These are phyloP conservation scores for Gomphus bonarii DNA, from an alignment of 1,284 basidiomycete species.

Conservation along the genomic window DNA sequence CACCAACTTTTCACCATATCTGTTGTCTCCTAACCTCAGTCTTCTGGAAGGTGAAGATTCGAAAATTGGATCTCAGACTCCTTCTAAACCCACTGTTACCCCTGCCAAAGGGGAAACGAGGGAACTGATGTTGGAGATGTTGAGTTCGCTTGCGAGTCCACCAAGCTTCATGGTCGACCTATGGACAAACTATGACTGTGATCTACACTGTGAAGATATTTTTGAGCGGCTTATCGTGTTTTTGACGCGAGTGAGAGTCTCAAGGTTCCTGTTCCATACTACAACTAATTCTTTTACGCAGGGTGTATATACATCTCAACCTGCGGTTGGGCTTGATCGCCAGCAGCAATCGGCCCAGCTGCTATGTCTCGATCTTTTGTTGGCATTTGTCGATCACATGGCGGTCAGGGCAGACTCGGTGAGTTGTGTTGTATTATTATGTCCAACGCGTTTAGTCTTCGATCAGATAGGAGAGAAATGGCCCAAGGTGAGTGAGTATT, in stretches of 20 bases:
- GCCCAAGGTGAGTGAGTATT: conserved; percentile 36
- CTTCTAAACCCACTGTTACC: conserved; percentile 45
- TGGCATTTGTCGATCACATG: conserved; percentile 87
- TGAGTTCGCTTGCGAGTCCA: conserved; percentile 72
- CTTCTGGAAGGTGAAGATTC: conserved; percentile 32
- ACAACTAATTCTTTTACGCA: conserved; percentile 20
- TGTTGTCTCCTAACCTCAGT: conserved; percentile 33
- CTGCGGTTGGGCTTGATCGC: conserved; percentile 49
- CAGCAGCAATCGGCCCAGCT: conserved; percentile 77
- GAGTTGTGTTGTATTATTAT: conserved; percentile 18
- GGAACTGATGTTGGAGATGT: conserved; percentile 84
- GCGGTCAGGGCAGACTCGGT: conserved; percentile 67
- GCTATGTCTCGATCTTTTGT: conserved; percentile 81
- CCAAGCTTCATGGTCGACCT: conserved; percentile 92
- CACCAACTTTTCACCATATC: conserved; percentile 41
- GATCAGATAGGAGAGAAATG: conserved; percentile 38
- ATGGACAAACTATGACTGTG: conserved; percentile 95
- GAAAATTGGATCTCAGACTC: conserved; percentile 39
- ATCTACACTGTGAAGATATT: conserved; percentile 92
- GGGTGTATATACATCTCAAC: conserved; percentile 68
- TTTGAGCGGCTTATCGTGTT: conserved; percentile 91
- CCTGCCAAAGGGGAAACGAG: conserved; percentile 84
- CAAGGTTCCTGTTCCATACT: neutral
- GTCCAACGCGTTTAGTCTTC: conserved; percentile 7
- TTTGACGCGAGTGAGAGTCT: conserved; percentile 58